phyloP scores from a whole-genome alignment of 129 eudicot genomes.

The Flaveria sonorensis region DNA sequence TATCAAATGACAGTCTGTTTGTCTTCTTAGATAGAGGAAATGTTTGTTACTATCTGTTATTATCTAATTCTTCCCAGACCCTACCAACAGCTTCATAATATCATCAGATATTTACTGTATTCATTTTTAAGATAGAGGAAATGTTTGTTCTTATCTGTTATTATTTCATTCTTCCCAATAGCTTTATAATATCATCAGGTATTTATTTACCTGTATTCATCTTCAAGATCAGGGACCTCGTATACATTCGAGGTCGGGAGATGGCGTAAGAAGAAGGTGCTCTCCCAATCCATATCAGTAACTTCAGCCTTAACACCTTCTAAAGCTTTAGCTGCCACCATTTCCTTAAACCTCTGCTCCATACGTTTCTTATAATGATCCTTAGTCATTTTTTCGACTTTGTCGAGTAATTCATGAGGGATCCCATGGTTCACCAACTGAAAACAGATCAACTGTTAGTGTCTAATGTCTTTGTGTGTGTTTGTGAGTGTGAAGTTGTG shows the following conservation, averaged over 20 bases:
- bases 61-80: too few relatives aligned
- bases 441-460: not conserved
- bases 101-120: constrained; percentile 27
- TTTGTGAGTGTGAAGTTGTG: not conserved
- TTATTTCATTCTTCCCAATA: too few relatives aligned
- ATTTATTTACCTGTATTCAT: constrained; percentile 49
- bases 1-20: too few relatives aligned
- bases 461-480: not conserved
- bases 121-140: constrained; percentile 41
- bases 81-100: too few relatives aligned
- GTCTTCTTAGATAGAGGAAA: too few relatives aligned
- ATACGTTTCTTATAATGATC: constrained; percentile 63
- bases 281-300: constrained; percentile 63
- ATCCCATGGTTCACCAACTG: constrained; percentile 73
- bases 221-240: constrained; percentile 56
- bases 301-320: constrained; percentile 61
- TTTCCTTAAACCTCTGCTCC: constrained; percentile 66
- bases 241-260: constrained; percentile 52
- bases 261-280: constrained; percentile 66
- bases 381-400: constrained; percentile 60
- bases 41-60: not conserved
- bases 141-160: not conserved
- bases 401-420: constrained; percentile 57
- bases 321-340: constrained; percentile 59
- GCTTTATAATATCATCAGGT: too few relatives aligned